phyloP scores from a whole-genome alignment of 345 rosid species.

The Citrus trifoliata region DNA sequence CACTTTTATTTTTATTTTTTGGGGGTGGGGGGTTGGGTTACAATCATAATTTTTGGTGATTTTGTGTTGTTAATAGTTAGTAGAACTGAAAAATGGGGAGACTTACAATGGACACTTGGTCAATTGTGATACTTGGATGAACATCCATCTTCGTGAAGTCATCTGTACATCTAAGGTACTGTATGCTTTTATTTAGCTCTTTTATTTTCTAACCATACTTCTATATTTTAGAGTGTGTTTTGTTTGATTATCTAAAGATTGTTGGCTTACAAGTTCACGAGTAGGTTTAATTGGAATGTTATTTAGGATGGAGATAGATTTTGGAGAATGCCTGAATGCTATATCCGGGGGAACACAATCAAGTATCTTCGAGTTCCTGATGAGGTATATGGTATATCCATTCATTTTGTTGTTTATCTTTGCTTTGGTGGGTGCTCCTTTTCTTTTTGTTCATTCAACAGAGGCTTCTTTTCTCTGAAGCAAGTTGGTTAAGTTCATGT shows the following conservation, averaged over 20 bases:
- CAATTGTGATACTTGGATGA: constrained; percentile 98
- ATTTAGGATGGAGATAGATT: constrained; percentile 95
- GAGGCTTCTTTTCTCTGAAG: not conserved
- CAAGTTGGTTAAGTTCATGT: constrained; percentile 1
- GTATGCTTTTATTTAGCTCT: not conserved
- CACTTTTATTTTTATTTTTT: not conserved
- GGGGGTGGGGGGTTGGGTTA: not conserved
- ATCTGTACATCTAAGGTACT: constrained; percentile 94
- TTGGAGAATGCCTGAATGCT: constrained; percentile 99
- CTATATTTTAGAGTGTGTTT: not conserved
- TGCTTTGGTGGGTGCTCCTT: not conserved
- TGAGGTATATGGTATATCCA: constrained; percentile 49
- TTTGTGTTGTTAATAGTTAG: constrained; percentile 52
- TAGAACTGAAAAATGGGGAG: constrained; percentile 96
- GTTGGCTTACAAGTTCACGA: not conserved
- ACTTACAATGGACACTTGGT: constrained; percentile 97
- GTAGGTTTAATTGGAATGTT: constrained; percentile 4
- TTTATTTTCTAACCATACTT: not conserved
- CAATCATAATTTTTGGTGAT: constrained; percentile 23
- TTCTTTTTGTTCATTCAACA: not conserved
- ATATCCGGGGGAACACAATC: constrained; percentile 96
- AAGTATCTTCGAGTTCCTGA: constrained; percentile 99
- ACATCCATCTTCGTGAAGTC: constrained; percentile 97
- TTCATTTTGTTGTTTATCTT: not conserved
- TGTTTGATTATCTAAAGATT: not conserved